Base-by-base conservation (phyloP, 495 filamentous ascomycete species). In the Trichoderma asperelloides region DNA sequence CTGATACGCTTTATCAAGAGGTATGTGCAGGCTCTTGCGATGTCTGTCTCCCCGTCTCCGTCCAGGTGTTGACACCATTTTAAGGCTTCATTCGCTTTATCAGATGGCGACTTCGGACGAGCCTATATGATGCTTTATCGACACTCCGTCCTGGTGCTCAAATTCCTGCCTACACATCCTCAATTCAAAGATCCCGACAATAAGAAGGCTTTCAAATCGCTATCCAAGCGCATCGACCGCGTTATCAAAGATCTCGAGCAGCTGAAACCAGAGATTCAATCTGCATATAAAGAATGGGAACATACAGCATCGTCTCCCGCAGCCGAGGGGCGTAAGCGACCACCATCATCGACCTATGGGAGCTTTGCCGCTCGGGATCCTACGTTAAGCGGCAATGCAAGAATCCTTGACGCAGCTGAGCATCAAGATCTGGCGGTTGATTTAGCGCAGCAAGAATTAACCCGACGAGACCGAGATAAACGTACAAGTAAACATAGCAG, bases 51-150 rank as follows among this genome's bases (percentile, higher is more conserved):
- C n/a, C 28, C 45, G 40, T 30, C 47, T 40, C 23, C 15, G 30
- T 25, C 1, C 23, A 60, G 0, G 23, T 12, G 55, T 25, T 60
- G 55, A 60, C 55, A 0, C 23, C 62, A 18, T 33, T 47, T 51
- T 28, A 25, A 82, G 81, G 79, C 73, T 6, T 69, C 71, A 13
- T 91, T 92, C 69, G 97, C 97, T 75, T 84, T 93, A 72, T 85
- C 80, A 23, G 96, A 98, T 78, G 88, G 89, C 66, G 90, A 96
- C 78, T 82, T 92, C 62, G 85, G 93, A 67, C 90, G 94, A 73
- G 88, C 94, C 2, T 98, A 95, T 77, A 80, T 97, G 27, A 81
- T 97, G 21, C 83, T 96, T 11, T 89, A 93, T 69, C 87, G 95
- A 74, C 91, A 93, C 77, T 88, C 90, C 13, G 82, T 84, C 62